Evolutionary conservation across 768 basidiomycete species (phyloP).

Genomic region (Scleroderma bovista): DNA sequence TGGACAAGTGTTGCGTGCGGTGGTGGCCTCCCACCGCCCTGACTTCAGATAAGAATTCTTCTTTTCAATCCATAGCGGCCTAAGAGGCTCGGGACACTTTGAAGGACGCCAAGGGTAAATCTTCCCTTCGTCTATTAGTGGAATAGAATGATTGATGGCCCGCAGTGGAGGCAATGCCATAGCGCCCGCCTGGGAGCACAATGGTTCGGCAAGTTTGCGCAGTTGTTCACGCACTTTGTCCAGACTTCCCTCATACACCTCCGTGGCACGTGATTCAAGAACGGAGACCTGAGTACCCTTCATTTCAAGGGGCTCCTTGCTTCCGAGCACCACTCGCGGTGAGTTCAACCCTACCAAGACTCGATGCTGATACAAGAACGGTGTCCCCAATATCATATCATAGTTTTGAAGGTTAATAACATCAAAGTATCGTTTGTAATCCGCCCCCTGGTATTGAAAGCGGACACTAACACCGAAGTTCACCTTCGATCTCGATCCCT

Average conservation of each 20-base stretch:
- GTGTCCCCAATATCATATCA: conserved; percentile 35
- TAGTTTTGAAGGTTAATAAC: conserved; percentile 33
- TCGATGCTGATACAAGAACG: conserved; percentile 11
- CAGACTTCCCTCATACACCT: neutral
- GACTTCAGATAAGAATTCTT: conserved; percentile 23
- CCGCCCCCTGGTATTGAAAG: conserved; percentile 13
- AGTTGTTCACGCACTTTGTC: neutral
- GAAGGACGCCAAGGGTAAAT: conserved; percentile 31
- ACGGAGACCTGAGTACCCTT: neutral
- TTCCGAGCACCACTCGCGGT: too few relatives aligned
- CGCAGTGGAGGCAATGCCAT: conserved; percentile 19
- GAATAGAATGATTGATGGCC: conserved; percentile 35
- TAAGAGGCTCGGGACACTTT: conserved; percentile 31
- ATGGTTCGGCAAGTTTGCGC: neutral
- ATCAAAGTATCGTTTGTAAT: conserved; percentile 26
- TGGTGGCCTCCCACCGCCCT: conserved; percentile 12
- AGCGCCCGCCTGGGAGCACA: neutral
- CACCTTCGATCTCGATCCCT: too few relatives aligned
- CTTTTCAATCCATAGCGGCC: conserved; percentile 22
- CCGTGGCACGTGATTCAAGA: neutral
- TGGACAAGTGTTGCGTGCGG: neutral
- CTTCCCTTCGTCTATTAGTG: conserved; percentile 26
- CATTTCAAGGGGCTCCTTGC: conserved; percentile 12
- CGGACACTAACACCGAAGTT: conserved; percentile 9
- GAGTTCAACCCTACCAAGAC: neutral